Evolutionary conservation across 495 filamentous ascomycete genomes (phyloP), one percentile per base, ranked within the genome.

Genomic region (Penicillium robsamsonii): DNA sequence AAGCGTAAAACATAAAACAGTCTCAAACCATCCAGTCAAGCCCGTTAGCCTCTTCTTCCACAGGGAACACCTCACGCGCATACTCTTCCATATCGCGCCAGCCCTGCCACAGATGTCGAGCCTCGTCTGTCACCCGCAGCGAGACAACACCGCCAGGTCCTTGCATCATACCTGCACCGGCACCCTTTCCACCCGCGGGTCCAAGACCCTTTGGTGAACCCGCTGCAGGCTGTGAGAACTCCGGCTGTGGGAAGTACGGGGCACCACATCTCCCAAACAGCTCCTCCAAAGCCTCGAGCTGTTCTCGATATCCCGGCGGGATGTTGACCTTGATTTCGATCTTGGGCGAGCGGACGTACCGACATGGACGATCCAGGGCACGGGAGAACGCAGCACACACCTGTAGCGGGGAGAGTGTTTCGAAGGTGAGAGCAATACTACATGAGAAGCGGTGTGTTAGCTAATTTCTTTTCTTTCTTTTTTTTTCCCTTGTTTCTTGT

Each of bases 11-110:
- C 11, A 18, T 18, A 31, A 17, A 38, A 25, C 20, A 48, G 31
- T 45, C 44, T 80, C 74, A 70, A 70, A 80, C 65, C 91, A 96
- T 96, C 94, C 94, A 98, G 22, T 87, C 87, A 62, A 92, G 75
- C 5, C 93, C 94, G 71, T 98, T 97, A 3, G 91, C 88, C 56
- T 89, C 85, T 75, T 98, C 94, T 71, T 98, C 94, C 4, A 96
- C 78, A 0, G 91, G 92, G 64, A 97, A 98, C 0, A 95, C 92
- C 64, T 98, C 94, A 20, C 90, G 81, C 27, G 93, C 94, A 71
- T 97, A 98, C 70, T 97, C 94, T 64, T 97, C 92, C 67, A 98
- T 82, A 37, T 92, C 88, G 38, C 94, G 80, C 67, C 88, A 89
- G 5, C 93, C 94, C 63, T 95, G 88, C 94, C 94, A 97, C 42